Base-by-base conservation (phyloP, 2,329 filamentous ascomycete genomes). In the Pseudopyrenochaeta lycopersici region DNA sequence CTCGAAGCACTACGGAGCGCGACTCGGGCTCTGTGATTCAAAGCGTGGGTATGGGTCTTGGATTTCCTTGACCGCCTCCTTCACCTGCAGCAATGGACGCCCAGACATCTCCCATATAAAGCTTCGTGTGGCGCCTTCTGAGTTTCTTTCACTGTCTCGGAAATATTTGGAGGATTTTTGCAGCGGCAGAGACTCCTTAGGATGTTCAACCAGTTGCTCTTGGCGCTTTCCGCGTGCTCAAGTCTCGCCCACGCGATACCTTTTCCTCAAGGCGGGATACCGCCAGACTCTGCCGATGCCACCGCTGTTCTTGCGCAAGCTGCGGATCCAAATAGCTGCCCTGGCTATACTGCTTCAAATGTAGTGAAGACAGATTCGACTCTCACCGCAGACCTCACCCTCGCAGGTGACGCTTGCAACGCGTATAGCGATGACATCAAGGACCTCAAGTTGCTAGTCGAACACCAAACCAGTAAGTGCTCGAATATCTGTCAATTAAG, bases 351-450 rank as follows among this genome's bases (percentile, higher is more conserved):
- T 23, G 89, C 88, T 1, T 83, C 81, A 15, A 85, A 89, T 67
- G 80, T 91, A 12, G 72, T 78, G 46, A 74, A 80, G 45, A 84
- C 78, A 0, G 67, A 73, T 31, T 79, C 77, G 44, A 85, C 85
- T 7, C 77, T 95, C 47, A 90, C 85, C 1, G 92, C 91, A 1
- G 83, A 89, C 59, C 80, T 96, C 42, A 82, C 76, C 2, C 82
- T 96, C 10, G 89, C 89, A 7, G 91, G 90, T 0, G 66, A 80
- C 9, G 81, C 88, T 5, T 89, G 87, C 72, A 84, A 88, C 66
- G 77, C 77, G 14, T 88, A 86, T 62, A 85, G 86, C 42, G 77
- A 77, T 2, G 87, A 89, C 62, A 59, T 89, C 49, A 68, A 77
- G 45, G 76, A 84, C 49, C 72, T 89, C 59, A 85, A 80, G 53